Conservation (phyloP, 148 eudicot genomes). For the Diospyros kaki region DNA sequence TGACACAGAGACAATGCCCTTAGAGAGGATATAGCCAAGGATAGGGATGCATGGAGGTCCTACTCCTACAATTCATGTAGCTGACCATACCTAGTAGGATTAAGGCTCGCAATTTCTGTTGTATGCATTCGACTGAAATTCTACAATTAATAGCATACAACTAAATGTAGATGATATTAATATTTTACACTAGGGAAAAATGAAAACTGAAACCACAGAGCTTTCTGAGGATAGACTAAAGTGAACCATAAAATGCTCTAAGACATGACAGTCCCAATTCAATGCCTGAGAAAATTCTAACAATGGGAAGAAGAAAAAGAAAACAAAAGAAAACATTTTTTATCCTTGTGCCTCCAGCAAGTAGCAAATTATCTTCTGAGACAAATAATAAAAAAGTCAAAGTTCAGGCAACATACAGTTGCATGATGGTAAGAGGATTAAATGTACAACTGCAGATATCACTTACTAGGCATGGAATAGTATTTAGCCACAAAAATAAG, state of each 20-base stretch:
- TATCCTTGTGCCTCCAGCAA: background rate
- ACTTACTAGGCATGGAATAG: background rate
- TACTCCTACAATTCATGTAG: no score
- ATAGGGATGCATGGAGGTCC: no score
- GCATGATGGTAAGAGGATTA: background rate
- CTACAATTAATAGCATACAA: background rate
- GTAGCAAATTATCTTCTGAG: slow-evolving; percentile 4
- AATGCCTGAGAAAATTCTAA: background rate
- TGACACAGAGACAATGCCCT: no score
- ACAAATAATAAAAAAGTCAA: background rate
- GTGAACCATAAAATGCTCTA: background rate
- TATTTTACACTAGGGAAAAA: background rate
- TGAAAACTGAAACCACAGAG: background rate
- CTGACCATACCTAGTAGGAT: no score
- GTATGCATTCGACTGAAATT: background rate
- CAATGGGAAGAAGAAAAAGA: background rate
- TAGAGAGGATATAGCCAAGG: no score
- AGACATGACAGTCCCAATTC: background rate
- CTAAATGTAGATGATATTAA: background rate
- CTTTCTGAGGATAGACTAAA: background rate
- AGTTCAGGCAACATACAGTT: background rate
- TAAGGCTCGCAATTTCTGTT: background rate
- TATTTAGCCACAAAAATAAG: background rate
- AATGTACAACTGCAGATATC: slow-evolving; percentile 1
- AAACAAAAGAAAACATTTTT: background rate